Evolutionary conservation across 1,284 basidiomycete genomes (phyloP).

Genomic region (Fereydounia khargensis): DNA sequence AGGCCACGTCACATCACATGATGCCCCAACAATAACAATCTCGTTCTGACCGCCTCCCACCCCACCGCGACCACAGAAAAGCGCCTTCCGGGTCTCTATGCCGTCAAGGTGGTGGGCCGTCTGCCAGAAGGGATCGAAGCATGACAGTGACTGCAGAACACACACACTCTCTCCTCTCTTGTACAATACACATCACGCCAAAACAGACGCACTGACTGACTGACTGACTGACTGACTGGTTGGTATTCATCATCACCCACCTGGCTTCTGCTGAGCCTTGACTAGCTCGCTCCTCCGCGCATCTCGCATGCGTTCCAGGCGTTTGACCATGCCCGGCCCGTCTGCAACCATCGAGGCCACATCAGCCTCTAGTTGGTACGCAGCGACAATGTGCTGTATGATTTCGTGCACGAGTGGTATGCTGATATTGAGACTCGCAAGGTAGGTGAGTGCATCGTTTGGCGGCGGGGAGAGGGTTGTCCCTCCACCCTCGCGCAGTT

Average conservation of each 20-base stretch:
- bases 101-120: constrained; percentile 52
- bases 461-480: constrained; percentile 51
- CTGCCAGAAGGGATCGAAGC: constrained; percentile 40
- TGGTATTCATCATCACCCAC: too few species aligned
- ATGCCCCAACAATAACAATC: background rate
- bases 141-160: background rate
- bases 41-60: too few species aligned
- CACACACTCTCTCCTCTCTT: background rate
- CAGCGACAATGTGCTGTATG: constrained; percentile 81
- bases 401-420: constrained; percentile 78
- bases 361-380: constrained; percentile 67
- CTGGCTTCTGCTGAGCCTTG: too few species aligned
- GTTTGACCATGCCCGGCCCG: constrained; percentile 14
- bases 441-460: constrained; percentile 69
- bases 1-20: constrained; percentile 11
- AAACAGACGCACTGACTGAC: too few species aligned
- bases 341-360: constrained; percentile 4
- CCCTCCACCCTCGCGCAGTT: background rate
- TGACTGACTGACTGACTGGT: too few species aligned
- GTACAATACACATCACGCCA: too few species aligned
- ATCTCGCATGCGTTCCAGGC: constrained; percentile 28
- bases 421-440: constrained; percentile 80
- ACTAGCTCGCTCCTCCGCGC: background rate
- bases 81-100: constrained; percentile 52
- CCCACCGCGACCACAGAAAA: too few species aligned